Conservation (phyloP, 768 basidiomycete species). For the Paxillus rubicundulus region DNA sequence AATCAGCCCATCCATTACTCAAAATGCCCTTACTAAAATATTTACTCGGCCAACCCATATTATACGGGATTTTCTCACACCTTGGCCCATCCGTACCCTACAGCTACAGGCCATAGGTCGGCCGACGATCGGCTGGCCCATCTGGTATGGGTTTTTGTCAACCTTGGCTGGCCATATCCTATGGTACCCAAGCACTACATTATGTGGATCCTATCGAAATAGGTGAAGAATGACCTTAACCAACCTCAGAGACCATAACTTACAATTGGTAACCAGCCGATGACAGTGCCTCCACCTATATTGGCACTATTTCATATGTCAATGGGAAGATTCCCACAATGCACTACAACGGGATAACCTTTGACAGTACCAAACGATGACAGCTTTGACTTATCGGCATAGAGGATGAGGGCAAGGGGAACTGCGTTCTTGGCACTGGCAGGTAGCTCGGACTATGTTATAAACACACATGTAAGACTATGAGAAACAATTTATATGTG, state of each 20-base stretch:
- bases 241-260: neutral
- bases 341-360: constrained; percentile 19
- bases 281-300: constrained; percentile 14
- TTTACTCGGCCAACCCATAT: too few species aligned
- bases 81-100: too few species aligned
- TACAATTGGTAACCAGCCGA: constrained; percentile 19
- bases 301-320: constrained; percentile 15
- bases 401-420: constrained; percentile 10
- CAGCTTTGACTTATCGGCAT: constrained; percentile 19
- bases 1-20: too few species aligned
- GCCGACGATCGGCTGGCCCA: too few species aligned
- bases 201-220: constrained; percentile 27
- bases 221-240: neutral
- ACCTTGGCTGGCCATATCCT: too few species aligned
- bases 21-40: too few species aligned
- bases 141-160: too few species aligned
- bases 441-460: neutral
- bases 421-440: neutral
- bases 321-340: constrained; percentile 14
- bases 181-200: too few species aligned
- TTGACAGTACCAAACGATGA: constrained; percentile 17
- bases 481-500: too few species aligned
- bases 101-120: too few species aligned
- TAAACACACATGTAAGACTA: neutral
- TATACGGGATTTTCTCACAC: too few species aligned